Percentiles rank a stretch among this genome's conserved stretches.
phyloP scores from a whole-genome alignment of 306 rosid genomes.

The Myrica gale region DNA sequence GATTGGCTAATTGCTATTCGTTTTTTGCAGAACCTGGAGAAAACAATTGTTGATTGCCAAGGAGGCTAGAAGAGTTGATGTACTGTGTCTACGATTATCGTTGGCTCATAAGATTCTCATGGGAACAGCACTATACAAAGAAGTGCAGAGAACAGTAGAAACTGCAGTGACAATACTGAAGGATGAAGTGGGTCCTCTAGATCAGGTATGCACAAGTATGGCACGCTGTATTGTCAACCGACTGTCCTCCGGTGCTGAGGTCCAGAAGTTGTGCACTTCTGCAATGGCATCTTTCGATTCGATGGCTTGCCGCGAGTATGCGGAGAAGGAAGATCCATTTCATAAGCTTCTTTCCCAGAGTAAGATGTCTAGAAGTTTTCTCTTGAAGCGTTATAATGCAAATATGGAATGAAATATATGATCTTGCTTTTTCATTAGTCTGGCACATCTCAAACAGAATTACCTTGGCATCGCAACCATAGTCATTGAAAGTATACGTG shows the following conservation, averaged over 20 bases:
- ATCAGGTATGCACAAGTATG: conserved; percentile 67
- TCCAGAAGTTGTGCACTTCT: conserved; percentile 73
- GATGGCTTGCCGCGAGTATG: conserved; percentile 30
- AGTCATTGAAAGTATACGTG: neutral
- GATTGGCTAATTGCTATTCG: conserved; percentile 28
- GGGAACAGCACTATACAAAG: conserved; percentile 55
- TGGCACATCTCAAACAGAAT: conserved; percentile 2
- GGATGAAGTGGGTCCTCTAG: conserved; percentile 73
- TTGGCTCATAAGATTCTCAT: conserved; percentile 65
- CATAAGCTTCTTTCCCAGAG: conserved; percentile 46
- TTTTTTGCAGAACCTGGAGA: conserved; percentile 72
- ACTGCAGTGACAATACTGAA: conserved; percentile 54
- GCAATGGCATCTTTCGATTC: conserved; percentile 68
- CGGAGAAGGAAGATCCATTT: conserved; percentile 46
- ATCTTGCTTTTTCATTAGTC: conserved; percentile 11
- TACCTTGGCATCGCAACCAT: conserved; percentile 2
- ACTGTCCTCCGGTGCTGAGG: conserved; percentile 83
- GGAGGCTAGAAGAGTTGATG: conserved; percentile 92
- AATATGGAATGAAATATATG: conserved; percentile 7
- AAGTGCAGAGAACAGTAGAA: conserved; percentile 57
- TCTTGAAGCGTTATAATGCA: conserved; percentile 14
- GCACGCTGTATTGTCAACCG: conserved; percentile 83
- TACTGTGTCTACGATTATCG: conserved; percentile 61
- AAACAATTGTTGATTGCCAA: conserved; percentile 71
- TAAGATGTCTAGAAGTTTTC: conserved; percentile 9